phyloP scores from a whole-genome alignment of 371 early-diverging fungal genomes.

The Apophysomyces elegans region DNA sequence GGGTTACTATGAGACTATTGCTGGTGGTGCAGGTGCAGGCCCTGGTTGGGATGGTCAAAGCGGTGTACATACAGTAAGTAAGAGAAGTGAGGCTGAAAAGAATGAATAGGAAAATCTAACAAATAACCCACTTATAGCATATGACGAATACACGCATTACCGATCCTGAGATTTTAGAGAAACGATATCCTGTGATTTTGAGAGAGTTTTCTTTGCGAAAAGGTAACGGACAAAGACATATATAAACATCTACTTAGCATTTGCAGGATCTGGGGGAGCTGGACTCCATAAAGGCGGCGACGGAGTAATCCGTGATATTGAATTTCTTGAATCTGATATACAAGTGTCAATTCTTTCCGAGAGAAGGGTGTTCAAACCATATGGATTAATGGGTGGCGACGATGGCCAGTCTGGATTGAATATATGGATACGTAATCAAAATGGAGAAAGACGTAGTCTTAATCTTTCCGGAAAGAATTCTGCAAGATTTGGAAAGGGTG shows the following conservation, averaged over 20 bases:
- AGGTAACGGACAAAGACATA: constrained; percentile 23
- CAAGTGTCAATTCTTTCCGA: constrained; percentile 93
- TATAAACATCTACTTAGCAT: neutral
- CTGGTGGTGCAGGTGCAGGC: constrained; percentile 75
- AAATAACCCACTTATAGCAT: constrained; percentile 56
- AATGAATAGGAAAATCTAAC: neutral
- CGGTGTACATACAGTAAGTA: constrained; percentile 63
- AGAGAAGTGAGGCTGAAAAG: neutral
- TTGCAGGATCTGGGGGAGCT: constrained; percentile 77
- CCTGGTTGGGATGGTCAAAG: constrained; percentile 89
- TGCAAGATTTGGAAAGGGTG: constrained; percentile 73
- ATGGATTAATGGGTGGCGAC: constrained; percentile 88
- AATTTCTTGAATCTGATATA: constrained; percentile 74
- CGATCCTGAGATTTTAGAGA: constrained; percentile 94
- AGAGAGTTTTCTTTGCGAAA: constrained; percentile 81
- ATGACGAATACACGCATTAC: constrained; percentile 98
- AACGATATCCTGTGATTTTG: constrained; percentile 92
- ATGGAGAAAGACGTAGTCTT: constrained; percentile 43
- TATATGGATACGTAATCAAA: constrained; percentile 69
- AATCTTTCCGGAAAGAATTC: constrained; percentile 92
- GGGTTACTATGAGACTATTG: constrained; percentile 97
- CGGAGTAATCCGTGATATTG: constrained; percentile 85
- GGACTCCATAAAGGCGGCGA: constrained; percentile 87
- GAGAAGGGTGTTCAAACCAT: constrained; percentile 88
- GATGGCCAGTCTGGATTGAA: constrained; percentile 79